Percentiles rank a stretch among this genome's conserved stretches.
Evolutionary conservation across 169 alveolate species (phyloP).

Genomic region (Ichthyophthirius multifiliis): DNA sequence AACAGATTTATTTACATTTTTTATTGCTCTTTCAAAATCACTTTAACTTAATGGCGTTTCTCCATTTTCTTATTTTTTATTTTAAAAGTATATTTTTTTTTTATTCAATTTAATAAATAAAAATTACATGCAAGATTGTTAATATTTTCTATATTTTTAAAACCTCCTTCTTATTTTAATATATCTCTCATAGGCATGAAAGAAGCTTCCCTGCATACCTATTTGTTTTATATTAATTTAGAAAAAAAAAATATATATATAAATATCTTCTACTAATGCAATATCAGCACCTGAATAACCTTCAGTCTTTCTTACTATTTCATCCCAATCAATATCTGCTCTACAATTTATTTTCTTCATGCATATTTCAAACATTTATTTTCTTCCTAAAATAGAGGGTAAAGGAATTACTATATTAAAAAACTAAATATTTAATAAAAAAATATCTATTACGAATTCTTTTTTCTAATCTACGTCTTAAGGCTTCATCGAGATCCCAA

Average conservation of each 20-base stretch:
- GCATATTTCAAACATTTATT: slow-evolving; percentile 55
- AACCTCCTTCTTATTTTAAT: slow-evolving; percentile 51
- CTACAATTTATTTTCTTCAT: slow-evolving; percentile 45
- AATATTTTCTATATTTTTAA: slow-evolving; percentile 55
- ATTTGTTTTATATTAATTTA: neutral
- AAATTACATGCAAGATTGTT: slow-evolving; percentile 33
- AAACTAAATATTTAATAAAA: neutral
- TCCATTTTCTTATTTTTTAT: slow-evolving; percentile 2
- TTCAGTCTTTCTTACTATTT: slow-evolving; percentile 72
- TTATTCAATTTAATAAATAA: slow-evolving; percentile 11
- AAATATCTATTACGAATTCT: slow-evolving; percentile 65
- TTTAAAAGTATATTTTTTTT: neutral
- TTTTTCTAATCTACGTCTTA: slow-evolving; percentile 92
- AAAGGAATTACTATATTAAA: slow-evolving; percentile 70
- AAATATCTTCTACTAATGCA: slow-evolving; percentile 44
- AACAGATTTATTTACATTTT: slow-evolving; percentile 69
- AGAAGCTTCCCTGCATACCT: slow-evolving; percentile 89
- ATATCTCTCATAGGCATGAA: slow-evolving; percentile 85
- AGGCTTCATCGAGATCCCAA: slow-evolving; percentile 94
- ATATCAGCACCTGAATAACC: slow-evolving; percentile 91
- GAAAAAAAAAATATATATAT: neutral
- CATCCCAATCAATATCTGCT: slow-evolving; percentile 70
- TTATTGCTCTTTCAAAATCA: slow-evolving; percentile 76
- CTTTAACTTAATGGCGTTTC: slow-evolving; percentile 69
- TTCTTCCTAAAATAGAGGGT: slow-evolving; percentile 85